phyloP scores from a whole-genome alignment of 805 yeast genomes.

The Cyberlindnera mycetangii region DNA sequence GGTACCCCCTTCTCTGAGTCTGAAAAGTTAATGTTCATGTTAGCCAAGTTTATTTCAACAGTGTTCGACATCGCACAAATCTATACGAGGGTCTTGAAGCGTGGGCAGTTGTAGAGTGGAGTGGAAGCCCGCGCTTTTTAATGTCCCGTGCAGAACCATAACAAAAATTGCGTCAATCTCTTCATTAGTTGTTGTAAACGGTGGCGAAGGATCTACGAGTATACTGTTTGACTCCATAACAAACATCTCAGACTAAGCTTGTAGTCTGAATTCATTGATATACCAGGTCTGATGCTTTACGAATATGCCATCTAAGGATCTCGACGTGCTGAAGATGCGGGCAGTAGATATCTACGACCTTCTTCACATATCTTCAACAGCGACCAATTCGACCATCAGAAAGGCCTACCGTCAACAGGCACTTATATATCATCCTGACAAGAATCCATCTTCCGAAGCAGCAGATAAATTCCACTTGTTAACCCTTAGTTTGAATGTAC shows the following conservation, averaged over 20 bases:
- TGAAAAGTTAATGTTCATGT: neutral
- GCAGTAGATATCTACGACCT: slow-evolving; percentile 47
- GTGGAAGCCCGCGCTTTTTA: neutral
- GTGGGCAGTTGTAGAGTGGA: neutral
- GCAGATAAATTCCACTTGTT: slow-evolving; percentile 89
- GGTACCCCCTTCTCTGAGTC: neutral
- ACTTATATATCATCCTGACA: slow-evolving; percentile 77
- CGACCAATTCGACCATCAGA: slow-evolving; percentile 62
- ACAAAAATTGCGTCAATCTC: slow-evolving; percentile 1
- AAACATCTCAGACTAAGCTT: no score
- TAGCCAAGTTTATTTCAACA: neutral
- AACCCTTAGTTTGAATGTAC: slow-evolving; percentile 77
- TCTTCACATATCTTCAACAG: slow-evolving; percentile 60
- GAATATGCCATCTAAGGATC: slow-evolving; percentile 17
- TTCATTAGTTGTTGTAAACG: no score
- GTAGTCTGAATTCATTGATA: no score
- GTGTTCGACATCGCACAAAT: neutral
- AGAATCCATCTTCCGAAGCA: slow-evolving; percentile 78
- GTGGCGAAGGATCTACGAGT: no score
- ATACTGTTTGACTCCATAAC: no score
- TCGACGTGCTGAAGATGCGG: slow-evolving; percentile 18
- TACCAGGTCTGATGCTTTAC: no score
- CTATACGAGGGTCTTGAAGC: neutral
- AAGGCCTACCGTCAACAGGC: slow-evolving; percentile 81
- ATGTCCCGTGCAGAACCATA: no score